These are phyloP conservation scores for Thuidium tamariscinum DNA, from an alignment of 225 moss, liverwort and hornwort genomes.

Conservation along the genomic window DNA sequence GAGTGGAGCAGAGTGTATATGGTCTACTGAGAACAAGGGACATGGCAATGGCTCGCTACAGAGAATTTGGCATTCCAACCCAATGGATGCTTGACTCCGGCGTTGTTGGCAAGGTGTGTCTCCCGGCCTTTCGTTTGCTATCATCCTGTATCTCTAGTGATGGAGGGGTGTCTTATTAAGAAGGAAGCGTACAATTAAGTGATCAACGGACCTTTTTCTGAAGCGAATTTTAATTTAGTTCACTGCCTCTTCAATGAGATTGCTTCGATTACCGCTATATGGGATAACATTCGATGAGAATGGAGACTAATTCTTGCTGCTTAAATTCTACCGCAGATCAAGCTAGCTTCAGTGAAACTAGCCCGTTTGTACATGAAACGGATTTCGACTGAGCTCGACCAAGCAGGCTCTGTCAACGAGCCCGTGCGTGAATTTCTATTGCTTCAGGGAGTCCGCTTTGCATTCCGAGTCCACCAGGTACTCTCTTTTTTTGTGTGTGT, in stretches of 20 bases:
- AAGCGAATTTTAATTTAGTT: not conserved
- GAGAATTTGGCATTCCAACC: conserved; percentile 58
- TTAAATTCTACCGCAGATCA: conserved; percentile 35
- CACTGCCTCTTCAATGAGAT: not conserved
- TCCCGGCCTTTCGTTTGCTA: not conserved
- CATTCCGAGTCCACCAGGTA: conserved; percentile 93
- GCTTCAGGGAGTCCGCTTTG: conserved; percentile 84
- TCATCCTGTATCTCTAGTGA: not conserved
- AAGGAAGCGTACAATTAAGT: not conserved
- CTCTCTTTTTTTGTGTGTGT: not conserved
- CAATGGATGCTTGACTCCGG: conserved; percentile 74
- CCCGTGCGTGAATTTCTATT: conserved; percentile 69
- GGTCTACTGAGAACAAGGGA: conserved; percentile 72
- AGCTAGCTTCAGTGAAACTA: conserved; percentile 57
- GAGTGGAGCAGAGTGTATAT: conserved; percentile 82
- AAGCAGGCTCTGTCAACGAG: conserved; percentile 42
- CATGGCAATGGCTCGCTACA: conserved; percentile 81
- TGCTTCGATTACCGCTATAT: no score
- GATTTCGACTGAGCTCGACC: conserved; percentile 54
- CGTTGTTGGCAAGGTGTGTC: conserved; percentile 65
- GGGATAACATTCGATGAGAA: not conserved
- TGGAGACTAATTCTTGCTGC: not conserved
- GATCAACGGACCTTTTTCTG: not conserved
- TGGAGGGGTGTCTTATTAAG: not conserved
- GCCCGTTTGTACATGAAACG: conserved; percentile 84